Percentiles rank a stretch among this genome's conserved stretches.
phyloP scores from a whole-genome alignment of 495 filamentous ascomycete genomes.

The Symbiotaphrina buchneri region DNA sequence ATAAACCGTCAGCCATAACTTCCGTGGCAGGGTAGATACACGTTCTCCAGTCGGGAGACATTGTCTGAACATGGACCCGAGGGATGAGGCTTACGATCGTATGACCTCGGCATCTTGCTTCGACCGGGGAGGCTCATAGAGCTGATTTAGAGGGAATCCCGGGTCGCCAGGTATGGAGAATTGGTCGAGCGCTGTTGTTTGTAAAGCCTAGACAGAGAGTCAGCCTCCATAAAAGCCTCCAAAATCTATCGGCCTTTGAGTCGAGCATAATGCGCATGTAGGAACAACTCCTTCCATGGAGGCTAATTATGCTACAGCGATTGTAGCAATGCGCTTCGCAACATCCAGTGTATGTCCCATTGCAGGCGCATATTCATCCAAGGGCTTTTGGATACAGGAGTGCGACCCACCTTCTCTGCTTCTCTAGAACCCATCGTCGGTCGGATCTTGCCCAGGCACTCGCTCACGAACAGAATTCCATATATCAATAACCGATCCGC shows the following conservation, averaged over 20 bases:
- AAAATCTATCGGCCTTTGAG: too few relatives aligned
- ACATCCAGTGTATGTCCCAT: too few relatives aligned
- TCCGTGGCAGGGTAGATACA: too few relatives aligned
- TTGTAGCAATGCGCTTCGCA: too few relatives aligned
- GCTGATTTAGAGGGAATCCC: conserved; percentile 78
- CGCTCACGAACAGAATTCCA: conserved; percentile 81
- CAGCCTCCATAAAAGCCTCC: neutral
- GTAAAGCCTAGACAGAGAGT: conserved; percentile 25
- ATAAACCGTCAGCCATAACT: conserved; percentile 7
- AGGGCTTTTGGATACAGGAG: too few relatives aligned
- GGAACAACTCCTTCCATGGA: too few relatives aligned
- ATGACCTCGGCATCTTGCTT: conserved; percentile 75
- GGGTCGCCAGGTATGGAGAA: conserved; percentile 93
- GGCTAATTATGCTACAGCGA: too few relatives aligned
- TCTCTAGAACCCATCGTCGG: conserved; percentile 36
- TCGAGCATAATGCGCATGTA: too few relatives aligned
- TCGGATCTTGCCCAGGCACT: conserved; percentile 70
- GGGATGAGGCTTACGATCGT: conserved; percentile 32
- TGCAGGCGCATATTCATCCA: too few relatives aligned
- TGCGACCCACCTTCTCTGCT: conserved; percentile 29
- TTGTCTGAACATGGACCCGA: too few relatives aligned
- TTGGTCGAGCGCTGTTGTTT: conserved; percentile 63
- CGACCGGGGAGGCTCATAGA: conserved; percentile 57
- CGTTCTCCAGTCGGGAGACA: too few relatives aligned
- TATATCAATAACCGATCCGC: conserved; percentile 92